These are phyloP conservation scores for Fragosphaeria purpurea DNA, from an alignment of 2,329 filamentous ascomycete genomes.

Conservation along the genomic window DNA sequence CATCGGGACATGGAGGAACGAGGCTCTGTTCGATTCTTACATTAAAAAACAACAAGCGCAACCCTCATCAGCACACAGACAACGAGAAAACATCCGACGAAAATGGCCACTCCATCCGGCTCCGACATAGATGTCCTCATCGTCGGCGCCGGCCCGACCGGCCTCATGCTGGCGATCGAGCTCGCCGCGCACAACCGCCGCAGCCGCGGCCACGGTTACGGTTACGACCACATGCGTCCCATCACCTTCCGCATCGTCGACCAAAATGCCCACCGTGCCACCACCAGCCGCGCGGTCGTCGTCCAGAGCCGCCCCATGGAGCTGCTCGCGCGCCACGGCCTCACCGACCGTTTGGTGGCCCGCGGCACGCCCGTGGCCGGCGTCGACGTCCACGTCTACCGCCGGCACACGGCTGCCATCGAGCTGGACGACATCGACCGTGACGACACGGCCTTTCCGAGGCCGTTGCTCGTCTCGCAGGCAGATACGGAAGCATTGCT, in stretches of 20 bases:
- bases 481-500: slow-evolving; percentile 16
- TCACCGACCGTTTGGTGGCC: slow-evolving; percentile 23
- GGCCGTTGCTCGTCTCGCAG: slow-evolving; percentile 16
- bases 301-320: slow-evolving; percentile 41
- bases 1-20: no score
- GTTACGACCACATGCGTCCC: background rate
- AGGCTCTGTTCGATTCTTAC: no score
- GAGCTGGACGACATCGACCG: slow-evolving; percentile 16
- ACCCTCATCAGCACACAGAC: no score
- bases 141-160: slow-evolving; percentile 34
- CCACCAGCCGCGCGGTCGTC: slow-evolving; percentile 31
- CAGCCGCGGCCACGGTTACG: slow-evolving; percentile 4
- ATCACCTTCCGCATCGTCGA: slow-evolving; percentile 30
- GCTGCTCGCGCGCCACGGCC: slow-evolving; percentile 35
- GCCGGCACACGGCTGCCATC: slow-evolving; percentile 21
- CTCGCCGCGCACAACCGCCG: slow-evolving; percentile 13
- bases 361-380: slow-evolving; percentile 27
- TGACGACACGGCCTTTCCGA: slow-evolving; percentile 14
- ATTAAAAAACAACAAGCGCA: no score
- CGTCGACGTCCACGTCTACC: slow-evolving; percentile 27
- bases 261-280: slow-evolving; percentile 20
- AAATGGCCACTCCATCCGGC: background rate
- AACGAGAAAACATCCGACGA: no score
- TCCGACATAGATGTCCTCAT: slow-evolving; percentile 26
- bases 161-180: slow-evolving; percentile 31